phyloP scores from a whole-genome alignment of 2,329 filamentous ascomycete species.

The Clonostachys solani region DNA sequence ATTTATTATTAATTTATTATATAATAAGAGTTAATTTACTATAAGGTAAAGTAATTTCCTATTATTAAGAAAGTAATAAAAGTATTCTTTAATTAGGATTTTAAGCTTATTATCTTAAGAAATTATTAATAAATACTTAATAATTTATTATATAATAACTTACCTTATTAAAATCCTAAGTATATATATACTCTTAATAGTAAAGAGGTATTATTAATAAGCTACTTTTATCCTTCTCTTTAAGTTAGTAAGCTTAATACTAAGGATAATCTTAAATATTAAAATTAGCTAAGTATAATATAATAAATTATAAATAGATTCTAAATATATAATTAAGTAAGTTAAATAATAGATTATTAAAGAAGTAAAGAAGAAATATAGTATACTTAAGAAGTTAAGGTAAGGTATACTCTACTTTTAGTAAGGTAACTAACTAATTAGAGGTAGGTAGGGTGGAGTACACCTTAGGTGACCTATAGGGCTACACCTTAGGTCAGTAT shows the following conservation, averaged over 20 bases:
- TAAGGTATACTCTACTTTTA: no score
- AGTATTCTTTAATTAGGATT: neutral
- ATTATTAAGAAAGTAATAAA: neutral
- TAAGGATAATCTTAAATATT: conserved; percentile 1
- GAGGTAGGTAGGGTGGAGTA: no score
- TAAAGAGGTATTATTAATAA: neutral
- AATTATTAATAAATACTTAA: neutral
- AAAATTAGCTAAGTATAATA: conserved; percentile 3
- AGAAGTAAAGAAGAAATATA: no score
- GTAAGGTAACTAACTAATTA: no score
- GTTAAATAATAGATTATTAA: conserved; percentile 6
- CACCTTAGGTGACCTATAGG: no score
- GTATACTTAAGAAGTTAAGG: no score
- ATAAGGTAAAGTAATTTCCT: no score
- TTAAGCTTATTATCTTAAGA: neutral
- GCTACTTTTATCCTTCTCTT: neutral
- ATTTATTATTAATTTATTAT: neutral
- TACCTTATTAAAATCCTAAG: neutral
- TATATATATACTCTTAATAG: neutral
- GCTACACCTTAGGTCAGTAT: no score
- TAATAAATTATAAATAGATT: conserved; percentile 4
- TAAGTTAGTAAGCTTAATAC: neutral
- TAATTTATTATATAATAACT: neutral
- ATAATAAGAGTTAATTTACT: neutral
- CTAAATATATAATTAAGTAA: conserved; percentile 7